Evolutionary conservation across 2,329 filamentous ascomycete species (phyloP).

Genomic region (Neopestalotiopsis sp.): DNA sequence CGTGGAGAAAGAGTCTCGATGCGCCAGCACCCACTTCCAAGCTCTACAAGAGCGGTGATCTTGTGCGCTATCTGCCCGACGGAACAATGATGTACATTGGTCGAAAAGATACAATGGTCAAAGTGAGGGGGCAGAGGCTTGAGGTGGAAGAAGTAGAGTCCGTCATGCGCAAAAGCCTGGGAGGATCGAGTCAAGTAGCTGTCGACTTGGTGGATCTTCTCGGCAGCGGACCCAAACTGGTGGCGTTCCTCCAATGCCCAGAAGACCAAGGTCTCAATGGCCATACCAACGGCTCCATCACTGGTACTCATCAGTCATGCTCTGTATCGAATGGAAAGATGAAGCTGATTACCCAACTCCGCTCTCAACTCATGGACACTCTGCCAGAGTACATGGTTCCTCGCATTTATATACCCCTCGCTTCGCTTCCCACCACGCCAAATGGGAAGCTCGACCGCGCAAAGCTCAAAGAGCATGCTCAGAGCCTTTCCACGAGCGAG

Average conservation of each 20-base stretch:
- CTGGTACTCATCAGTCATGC: not conserved
- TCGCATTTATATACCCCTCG: not conserved
- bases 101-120: conserved; percentile 19
- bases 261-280: not conserved
- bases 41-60: conserved; percentile 46
- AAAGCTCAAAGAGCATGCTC: conserved; percentile 5
- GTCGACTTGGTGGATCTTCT: conserved; percentile 4
- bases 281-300: not conserved
- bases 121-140: conserved; percentile 19
- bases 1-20: too few relatives aligned
- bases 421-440: not conserved
- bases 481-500: conserved; percentile 2
- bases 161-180: not conserved
- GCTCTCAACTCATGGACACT: not conserved
- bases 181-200: not conserved
- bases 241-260: conserved; percentile 1
- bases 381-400: conserved; percentile 13
- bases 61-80: conserved; percentile 40
- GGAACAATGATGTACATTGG: conserved; percentile 32
- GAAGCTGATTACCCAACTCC: not conserved
- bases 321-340: not conserved
- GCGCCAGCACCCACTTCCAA: conserved; percentile 21
- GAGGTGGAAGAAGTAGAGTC: conserved; percentile 21
- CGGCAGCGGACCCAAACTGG: conserved; percentile 1
- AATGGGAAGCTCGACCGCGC: conserved; percentile 4